These are phyloP conservation scores for Hyaloperonospora brassicae DNA, from an alignment of 352 stramenopile species.

Conservation along the genomic window DNA sequence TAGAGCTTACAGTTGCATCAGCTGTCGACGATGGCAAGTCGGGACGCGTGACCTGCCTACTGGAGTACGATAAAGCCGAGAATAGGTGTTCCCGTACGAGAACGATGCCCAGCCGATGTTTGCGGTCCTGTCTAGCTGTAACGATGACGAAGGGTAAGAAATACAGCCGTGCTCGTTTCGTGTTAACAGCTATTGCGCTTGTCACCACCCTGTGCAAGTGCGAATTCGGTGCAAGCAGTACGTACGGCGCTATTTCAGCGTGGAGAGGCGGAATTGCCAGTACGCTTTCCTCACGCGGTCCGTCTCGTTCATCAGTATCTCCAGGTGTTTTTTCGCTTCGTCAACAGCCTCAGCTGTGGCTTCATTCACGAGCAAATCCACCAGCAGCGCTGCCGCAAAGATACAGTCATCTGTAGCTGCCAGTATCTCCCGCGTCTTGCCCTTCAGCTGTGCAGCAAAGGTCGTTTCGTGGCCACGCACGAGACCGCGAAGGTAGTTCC, in stretches of 20 bases:
- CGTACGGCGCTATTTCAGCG: conserved; percentile 25
- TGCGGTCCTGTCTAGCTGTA: conserved; percentile 10
- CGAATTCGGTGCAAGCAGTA: conserved; percentile 5
- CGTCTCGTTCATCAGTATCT: conserved; percentile 65
- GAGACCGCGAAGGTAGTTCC: conserved; percentile 86
- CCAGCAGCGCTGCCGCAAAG: conserved; percentile 59
- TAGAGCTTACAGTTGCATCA: too few species aligned
- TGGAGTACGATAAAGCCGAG: conserved; percentile 1
- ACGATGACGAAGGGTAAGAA: conserved; percentile 21
- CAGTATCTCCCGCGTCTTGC: conserved; percentile 37
- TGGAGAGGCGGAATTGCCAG: conserved; percentile 58
- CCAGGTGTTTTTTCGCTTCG: conserved; percentile 43
- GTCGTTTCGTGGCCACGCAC: conserved; percentile 40
- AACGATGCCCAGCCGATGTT: conserved; percentile 6
- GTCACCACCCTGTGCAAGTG: conserved; percentile 1
- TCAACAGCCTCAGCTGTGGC: conserved; percentile 32
- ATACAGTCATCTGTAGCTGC: conserved; percentile 43
- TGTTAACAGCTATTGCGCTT: conserved; percentile 15
- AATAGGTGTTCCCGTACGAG: background rate
- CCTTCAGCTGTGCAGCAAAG: conserved; percentile 35
- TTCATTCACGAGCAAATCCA: conserved; percentile 63
- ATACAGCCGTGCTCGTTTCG: conserved; percentile 25
- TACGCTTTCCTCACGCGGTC: conserved; percentile 66
- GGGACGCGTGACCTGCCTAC: conserved; percentile 6
- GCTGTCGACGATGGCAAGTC: conserved; percentile 1